Conservation (phyloP, 768 basidiomycete genomes). For the Pleurotus eryngii region DNA sequence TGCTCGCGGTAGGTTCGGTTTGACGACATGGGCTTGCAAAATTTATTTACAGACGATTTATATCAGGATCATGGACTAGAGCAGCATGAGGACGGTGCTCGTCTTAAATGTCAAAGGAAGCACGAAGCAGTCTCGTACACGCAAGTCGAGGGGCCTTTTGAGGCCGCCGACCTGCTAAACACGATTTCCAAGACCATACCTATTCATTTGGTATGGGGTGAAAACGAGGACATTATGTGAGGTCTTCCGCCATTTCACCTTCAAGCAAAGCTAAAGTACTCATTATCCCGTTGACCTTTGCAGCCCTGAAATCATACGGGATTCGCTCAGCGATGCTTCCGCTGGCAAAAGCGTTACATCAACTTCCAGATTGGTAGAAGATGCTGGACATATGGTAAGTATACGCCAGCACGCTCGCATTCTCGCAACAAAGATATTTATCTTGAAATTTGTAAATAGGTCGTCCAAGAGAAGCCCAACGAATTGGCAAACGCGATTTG, state of each 20-base stretch:
- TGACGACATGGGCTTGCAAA: neutral
- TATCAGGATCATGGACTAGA: neutral
- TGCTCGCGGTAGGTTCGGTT: constrained; percentile 32
- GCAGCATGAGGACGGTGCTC: neutral
- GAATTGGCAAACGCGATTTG: constrained; percentile 30
- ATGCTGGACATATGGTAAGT: constrained; percentile 46
- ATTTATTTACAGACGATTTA: no score
- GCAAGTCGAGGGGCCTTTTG: neutral
- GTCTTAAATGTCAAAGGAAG: neutral
- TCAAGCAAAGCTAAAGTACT: neutral
- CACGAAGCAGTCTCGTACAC: constrained; percentile 6
- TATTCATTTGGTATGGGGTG: constrained; percentile 2
- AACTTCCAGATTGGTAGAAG: constrained; percentile 37
- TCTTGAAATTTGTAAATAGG: constrained; percentile 17
- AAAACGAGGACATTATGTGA: constrained; percentile 1
- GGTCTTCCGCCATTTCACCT: neutral
- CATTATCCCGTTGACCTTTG: neutral
- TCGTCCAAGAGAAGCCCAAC: constrained; percentile 45
- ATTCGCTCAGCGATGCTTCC: constrained; percentile 36
- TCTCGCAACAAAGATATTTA: neutral
- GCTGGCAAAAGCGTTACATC: constrained; percentile 40
- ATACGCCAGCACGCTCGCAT: neutral
- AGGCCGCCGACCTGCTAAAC: neutral
- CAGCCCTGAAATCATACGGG: constrained; percentile 42
- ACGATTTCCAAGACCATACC: neutral